Evolutionary conservation across 2,329 filamentous ascomycete genomes (phyloP).

Genomic region (Cordyceps cicadae): DNA sequence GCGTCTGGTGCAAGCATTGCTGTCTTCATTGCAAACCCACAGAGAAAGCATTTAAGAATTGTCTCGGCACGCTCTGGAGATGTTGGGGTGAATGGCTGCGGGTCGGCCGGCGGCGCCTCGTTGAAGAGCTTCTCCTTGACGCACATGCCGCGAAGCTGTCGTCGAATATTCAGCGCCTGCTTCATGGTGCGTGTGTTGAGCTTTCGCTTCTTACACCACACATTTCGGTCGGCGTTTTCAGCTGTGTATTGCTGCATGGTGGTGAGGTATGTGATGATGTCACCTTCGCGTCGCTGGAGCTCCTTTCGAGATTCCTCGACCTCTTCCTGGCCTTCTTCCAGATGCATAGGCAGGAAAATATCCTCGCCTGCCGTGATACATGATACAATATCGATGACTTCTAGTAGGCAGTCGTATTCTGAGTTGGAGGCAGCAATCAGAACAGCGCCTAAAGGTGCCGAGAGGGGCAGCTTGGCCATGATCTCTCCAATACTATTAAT

Average conservation of each 20-base stretch:
- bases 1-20: slow-evolving; percentile 52
- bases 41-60: slow-evolving; percentile 54
- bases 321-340: slow-evolving; percentile 47
- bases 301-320: slow-evolving; percentile 47
- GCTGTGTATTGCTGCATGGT: slow-evolving; percentile 54
- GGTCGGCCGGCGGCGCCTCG: slow-evolving; percentile 39
- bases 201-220: slow-evolving; percentile 51
- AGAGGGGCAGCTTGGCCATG: slow-evolving; percentile 76
- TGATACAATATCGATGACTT: slow-evolving; percentile 76
- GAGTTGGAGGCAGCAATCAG: slow-evolving; percentile 69
- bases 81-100: slow-evolving; percentile 47
- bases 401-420: slow-evolving; percentile 63
- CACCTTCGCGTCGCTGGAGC: slow-evolving; percentile 53
- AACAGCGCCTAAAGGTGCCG: slow-evolving; percentile 72
- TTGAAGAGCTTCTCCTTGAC: slow-evolving; percentile 41
- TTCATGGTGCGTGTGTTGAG: slow-evolving; percentile 54
- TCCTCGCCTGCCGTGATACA: slow-evolving; percentile 56
- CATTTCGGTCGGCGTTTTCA: slow-evolving; percentile 44
- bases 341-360: slow-evolving; percentile 52
- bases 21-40: slow-evolving; percentile 52
- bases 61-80: slow-evolving; percentile 45
- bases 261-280: slow-evolving; percentile 56
- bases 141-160: slow-evolving; percentile 51
- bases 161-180: slow-evolving; percentile 53
- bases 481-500: slow-evolving; percentile 68